These are phyloP conservation scores for Sonneratia caseolaris DNA, from an alignment of 345 rosid genomes.

Conservation along the genomic window DNA sequence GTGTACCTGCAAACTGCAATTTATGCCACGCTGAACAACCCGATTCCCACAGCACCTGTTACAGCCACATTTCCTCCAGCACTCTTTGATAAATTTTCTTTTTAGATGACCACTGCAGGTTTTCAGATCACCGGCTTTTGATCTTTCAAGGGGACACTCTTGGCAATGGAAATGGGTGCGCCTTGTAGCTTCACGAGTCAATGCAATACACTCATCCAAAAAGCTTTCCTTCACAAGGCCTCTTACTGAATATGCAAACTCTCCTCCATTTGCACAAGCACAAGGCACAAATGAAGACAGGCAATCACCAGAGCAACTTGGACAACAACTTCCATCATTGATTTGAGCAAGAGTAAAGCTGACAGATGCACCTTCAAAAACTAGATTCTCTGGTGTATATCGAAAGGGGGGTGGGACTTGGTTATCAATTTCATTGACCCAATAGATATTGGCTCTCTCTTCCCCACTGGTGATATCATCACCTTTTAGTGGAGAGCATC, in stretches of 20 bases:
- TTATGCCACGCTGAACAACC: constrained; percentile 81
- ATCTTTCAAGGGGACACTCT: constrained; percentile 6
- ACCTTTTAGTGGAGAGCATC: background rate
- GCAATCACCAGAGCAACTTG: constrained; percentile 59
- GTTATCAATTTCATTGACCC: constrained; percentile 59
- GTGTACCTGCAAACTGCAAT: constrained; percentile 62
- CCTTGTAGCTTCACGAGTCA: constrained; percentile 41
- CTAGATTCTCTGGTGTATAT: constrained; percentile 48
- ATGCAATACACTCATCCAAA: constrained; percentile 50
- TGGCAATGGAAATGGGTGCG: constrained; percentile 42
- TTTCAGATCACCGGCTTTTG: constrained; percentile 16
- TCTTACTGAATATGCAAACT: constrained; percentile 43
- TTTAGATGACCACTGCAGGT: constrained; percentile 81
- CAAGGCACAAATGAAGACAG: constrained; percentile 29
- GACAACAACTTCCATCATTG: constrained; percentile 47
- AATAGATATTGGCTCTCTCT: constrained; percentile 54
- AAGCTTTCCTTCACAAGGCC: constrained; percentile 54
- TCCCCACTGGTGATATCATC: constrained; percentile 63
- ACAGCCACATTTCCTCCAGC: constrained; percentile 93
- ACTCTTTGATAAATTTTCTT: constrained; percentile 71
- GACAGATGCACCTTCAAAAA: constrained; percentile 50
- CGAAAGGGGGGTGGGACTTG: constrained; percentile 51
- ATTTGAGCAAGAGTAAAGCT: constrained; percentile 53
- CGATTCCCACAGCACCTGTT: constrained; percentile 70
- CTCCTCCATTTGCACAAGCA: constrained; percentile 21